These are phyloP conservation scores for Alternaria incomplexa DNA, from an alignment of 2,329 filamentous ascomycete species.

Conservation along the genomic window DNA sequence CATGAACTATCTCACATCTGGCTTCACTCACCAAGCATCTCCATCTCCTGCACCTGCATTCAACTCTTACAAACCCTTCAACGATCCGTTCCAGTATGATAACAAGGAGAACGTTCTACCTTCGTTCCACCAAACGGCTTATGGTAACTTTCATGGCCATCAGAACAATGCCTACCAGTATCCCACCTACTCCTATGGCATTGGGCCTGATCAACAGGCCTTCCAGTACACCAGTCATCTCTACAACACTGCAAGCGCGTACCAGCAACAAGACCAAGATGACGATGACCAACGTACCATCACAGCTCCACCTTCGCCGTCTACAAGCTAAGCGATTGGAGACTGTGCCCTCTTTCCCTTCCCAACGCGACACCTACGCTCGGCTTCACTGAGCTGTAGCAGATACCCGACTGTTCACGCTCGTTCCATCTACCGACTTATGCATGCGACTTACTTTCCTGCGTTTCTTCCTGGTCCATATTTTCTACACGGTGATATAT, in stretches of 20 bases:
- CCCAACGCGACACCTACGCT: background rate
- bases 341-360: background rate
- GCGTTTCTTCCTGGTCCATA: background rate
- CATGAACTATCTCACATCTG: slow-evolving; percentile 45
- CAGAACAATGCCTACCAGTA: slow-evolving; percentile 33
- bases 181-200: slow-evolving; percentile 35
- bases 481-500: slow-evolving; percentile 5
- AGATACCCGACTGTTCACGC: slow-evolving; percentile 13
- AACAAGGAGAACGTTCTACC: slow-evolving; percentile 44
- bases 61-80: slow-evolving; percentile 35
- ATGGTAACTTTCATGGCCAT: slow-evolving; percentile 33
- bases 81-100: slow-evolving; percentile 38
- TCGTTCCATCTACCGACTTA: slow-evolving; percentile 23
- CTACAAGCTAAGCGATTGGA: slow-evolving; percentile 27
- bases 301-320: slow-evolving; percentile 46
- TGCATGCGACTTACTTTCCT: slow-evolving; percentile 16
- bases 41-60: slow-evolving; percentile 33
- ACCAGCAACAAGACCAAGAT: slow-evolving; percentile 34
- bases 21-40: slow-evolving; percentile 34
- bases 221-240: slow-evolving; percentile 34
- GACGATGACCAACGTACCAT: slow-evolving; percentile 46
- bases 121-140: slow-evolving; percentile 29
- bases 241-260: slow-evolving; percentile 28
- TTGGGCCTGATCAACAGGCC: slow-evolving; percentile 37
- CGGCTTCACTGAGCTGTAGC: background rate